Conservation (phyloP, 2,329 filamentous ascomycete genomes). For the Aureobasidium zeae region DNA sequence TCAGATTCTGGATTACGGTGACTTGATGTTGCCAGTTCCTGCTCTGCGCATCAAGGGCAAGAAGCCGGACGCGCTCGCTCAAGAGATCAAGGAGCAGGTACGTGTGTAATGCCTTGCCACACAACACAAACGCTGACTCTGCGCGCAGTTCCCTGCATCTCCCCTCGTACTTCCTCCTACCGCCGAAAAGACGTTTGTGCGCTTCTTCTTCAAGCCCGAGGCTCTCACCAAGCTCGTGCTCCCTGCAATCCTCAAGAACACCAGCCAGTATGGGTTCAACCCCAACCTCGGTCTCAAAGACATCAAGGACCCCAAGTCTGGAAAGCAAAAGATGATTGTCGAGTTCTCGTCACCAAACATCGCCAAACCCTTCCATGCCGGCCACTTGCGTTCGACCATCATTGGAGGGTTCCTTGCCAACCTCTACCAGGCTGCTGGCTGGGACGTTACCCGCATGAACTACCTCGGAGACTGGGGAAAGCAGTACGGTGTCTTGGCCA, state of each 20-base stretch:
- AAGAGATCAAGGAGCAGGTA: constrained; percentile 45
- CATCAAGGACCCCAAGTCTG: constrained; percentile 49
- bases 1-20: constrained; percentile 68
- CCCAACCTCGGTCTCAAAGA: constrained; percentile 51
- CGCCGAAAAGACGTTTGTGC: constrained; percentile 59
- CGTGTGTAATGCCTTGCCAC: background rate
- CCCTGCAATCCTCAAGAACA: constrained; percentile 57
- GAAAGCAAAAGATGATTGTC: constrained; percentile 60
- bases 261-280: constrained; percentile 55
- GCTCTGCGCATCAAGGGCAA: constrained; percentile 65
- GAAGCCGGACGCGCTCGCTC: constrained; percentile 48
- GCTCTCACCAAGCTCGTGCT: constrained; percentile 58
- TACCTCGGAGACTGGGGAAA: constrained; percentile 75
- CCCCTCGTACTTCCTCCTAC: constrained; percentile 63
- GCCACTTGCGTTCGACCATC: constrained; percentile 67
- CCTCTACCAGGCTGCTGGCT: constrained; percentile 58
- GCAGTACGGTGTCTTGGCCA: constrained; percentile 60
- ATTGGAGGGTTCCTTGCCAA: constrained; percentile 66
- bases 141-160: constrained; percentile 61
- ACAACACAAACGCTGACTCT: background rate
- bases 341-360: constrained; percentile 84
- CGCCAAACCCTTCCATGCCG: constrained; percentile 71
- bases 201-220: constrained; percentile 70
- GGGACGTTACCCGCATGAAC: constrained; percentile 63
- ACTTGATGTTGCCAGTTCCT: constrained; percentile 67